phyloP scores from a whole-genome alignment of 106 monocot species.

The Vanilla planifolia region DNA sequence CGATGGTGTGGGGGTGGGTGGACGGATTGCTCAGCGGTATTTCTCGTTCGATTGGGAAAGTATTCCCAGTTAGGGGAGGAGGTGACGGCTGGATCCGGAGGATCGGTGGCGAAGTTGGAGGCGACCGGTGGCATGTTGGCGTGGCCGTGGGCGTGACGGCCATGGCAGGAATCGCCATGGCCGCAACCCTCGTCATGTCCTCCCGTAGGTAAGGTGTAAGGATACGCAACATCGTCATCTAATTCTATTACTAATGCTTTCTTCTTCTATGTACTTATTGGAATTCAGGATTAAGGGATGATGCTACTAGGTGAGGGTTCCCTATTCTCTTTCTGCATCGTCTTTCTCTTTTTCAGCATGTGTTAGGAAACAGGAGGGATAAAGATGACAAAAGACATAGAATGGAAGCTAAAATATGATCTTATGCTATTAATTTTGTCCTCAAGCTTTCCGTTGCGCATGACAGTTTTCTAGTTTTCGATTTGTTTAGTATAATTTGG shows the following conservation, averaged over 20 bases:
- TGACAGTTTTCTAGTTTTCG: too few relatives aligned
- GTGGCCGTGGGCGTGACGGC: constrained; percentile 79
- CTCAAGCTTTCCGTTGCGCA: too few relatives aligned
- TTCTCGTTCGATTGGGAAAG: background rate
- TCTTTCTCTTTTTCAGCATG: constrained; percentile 5
- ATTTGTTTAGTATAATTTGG: too few relatives aligned
- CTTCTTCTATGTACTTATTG: too few relatives aligned
- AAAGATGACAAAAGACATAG: too few relatives aligned
- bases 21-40: constrained; percentile 2
- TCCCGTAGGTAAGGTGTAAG: constrained; percentile 44
- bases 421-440: too few relatives aligned
- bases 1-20: constrained; percentile 24
- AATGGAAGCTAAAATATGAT: too few relatives aligned
- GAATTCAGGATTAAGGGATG: background rate
- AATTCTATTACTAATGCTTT: too few relatives aligned
- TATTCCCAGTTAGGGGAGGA: constrained; percentile 3
- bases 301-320: constrained; percentile 22
- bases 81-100: constrained; percentile 17
- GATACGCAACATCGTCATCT: too few relatives aligned
- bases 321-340: constrained; percentile 14
- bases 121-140: constrained; percentile 49
- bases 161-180: constrained; percentile 73
- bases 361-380: too few relatives aligned
- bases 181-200: constrained; percentile 57
- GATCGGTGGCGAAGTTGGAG: constrained; percentile 6